Evolutionary conservation across 2,329 filamentous ascomycete genomes (phyloP).

Genomic region (Neurospora crassa): DNA sequence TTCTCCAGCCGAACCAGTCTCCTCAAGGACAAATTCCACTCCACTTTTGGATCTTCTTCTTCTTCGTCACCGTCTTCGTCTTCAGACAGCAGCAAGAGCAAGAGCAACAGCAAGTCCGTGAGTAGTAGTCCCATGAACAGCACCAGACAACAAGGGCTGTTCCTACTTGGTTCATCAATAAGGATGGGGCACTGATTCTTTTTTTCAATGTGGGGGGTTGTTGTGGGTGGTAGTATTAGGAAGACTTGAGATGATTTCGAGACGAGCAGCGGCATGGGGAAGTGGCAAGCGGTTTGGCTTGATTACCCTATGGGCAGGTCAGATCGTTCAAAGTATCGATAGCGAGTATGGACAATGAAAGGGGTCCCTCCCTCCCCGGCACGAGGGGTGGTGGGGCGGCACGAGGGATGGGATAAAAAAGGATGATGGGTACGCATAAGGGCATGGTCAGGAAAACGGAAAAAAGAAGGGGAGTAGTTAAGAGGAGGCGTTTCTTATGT

Average conservation of each 20-base stretch:
- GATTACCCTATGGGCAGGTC: background rate
- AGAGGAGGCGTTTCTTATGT: background rate
- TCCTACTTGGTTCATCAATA: background rate
- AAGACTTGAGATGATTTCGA: background rate
- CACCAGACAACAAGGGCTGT: background rate
- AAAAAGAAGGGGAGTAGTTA: background rate
- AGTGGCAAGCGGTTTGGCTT: background rate
- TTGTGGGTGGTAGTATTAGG: background rate
- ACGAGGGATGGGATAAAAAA: background rate
- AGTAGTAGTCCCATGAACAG: background rate
- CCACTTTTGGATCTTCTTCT: background rate
- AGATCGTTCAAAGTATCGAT: background rate
- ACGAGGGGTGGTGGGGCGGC: background rate
- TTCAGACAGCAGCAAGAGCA: constrained; percentile 4
- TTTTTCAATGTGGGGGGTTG: background rate
- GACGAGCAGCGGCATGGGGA: no score
- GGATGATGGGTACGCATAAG: background rate
- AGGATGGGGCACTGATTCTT: background rate
- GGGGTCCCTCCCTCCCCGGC: background rate
- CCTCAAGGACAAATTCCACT: constrained; percentile 16
- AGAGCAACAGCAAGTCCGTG: background rate
- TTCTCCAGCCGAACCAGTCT: constrained; percentile 17
- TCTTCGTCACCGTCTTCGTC: constrained; percentile 4
- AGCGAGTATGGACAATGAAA: background rate
- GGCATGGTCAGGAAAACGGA: background rate